Percentiles rank a stretch among this genome's conserved stretches.
phyloP scores from a whole-genome alignment of 305 asterid genomes.

The Solanum aculeatissimum region DNA sequence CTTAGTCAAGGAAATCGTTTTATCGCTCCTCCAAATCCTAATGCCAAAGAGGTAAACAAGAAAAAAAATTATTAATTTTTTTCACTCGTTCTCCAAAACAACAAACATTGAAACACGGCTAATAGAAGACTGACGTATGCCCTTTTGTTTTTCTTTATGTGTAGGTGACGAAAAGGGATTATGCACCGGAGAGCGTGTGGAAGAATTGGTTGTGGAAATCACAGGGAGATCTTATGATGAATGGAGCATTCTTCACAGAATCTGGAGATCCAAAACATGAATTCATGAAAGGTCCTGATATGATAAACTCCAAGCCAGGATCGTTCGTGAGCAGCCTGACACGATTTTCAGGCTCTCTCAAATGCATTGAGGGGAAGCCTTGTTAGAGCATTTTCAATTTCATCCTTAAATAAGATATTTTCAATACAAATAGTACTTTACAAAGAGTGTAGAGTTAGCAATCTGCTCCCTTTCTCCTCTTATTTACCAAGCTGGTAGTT shows the following conservation, averaged over 20 bases:
- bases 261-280: slow-evolving; percentile 38
- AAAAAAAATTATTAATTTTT: background rate
- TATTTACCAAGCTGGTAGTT: background rate
- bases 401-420: background rate
- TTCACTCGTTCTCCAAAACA: background rate
- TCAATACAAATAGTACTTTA: background rate
- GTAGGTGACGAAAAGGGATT: slow-evolving; percentile 48
- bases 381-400: background rate
- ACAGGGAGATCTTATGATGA: slow-evolving; percentile 36
- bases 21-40: slow-evolving; percentile 29
- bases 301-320: slow-evolving; percentile 4
- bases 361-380: slow-evolving; percentile 1
- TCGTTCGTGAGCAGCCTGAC: background rate
- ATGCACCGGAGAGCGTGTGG: slow-evolving; percentile 30
- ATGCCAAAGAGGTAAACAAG: slow-evolving; percentile 39
- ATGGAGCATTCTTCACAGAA: slow-evolving; percentile 45
- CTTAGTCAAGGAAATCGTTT: slow-evolving; percentile 69
- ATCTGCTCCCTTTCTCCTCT: background rate
- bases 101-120: background rate
- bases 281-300: slow-evolving; percentile 6
- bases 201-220: slow-evolving; percentile 57
- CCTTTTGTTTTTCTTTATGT: background rate
- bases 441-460: background rate
- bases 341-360: slow-evolving; percentile 1
- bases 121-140: background rate